Base-by-base conservation (phyloP, 805 yeast genomes). In the Wickerhamomyces xylosicus region DNA sequence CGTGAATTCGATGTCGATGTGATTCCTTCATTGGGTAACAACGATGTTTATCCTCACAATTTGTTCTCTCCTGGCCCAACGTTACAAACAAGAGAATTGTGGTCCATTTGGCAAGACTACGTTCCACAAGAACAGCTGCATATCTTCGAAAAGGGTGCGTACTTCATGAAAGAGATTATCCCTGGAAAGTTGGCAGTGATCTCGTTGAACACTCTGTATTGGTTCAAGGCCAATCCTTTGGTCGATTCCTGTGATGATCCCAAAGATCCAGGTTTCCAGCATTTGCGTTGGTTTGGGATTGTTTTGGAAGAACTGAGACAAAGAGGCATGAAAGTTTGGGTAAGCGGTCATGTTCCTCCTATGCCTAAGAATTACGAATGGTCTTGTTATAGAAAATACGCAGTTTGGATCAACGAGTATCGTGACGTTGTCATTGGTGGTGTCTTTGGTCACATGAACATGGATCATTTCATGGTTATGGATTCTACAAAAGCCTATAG, bases 21-120 rank as follows among this genome's bases (percentile, higher is more conserved):
- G 11, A 62, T 85, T 22, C 95, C 95, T 28, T 70, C 82, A 39
- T 57, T 85, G 32, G 95, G 95, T 2, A 85, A 85, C 54, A 85
- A 85, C 53, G 95, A 86, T 56, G 95, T 85, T 3, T 85, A 76
- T 56, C 95, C 95, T 1, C 95, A 85, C 61, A 85, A 85, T 53
- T 62, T 85, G 55, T 82, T 84, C 57, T 74, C 90, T 0, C 75
- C 86, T 1, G 95, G 95, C 0, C 95, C 95, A 14, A 83, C 94
- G n/a, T 60, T 82, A 43, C 94, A 85, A 56, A 85, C 94, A 0
- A 64, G 92, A 52, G 89, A 83, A 57, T 59, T 84, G 57, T 79
- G 66, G 60, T 71, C 69, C 43, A 77, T 85, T 37, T 85, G 95
- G 95, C 63, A 74, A 36, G 62, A 68, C 42, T 82, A 77, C 48